These are phyloP conservation scores for Pseudocercospora ulei DNA, from an alignment of 2,329 filamentous ascomycete species.

Conservation along the genomic window DNA sequence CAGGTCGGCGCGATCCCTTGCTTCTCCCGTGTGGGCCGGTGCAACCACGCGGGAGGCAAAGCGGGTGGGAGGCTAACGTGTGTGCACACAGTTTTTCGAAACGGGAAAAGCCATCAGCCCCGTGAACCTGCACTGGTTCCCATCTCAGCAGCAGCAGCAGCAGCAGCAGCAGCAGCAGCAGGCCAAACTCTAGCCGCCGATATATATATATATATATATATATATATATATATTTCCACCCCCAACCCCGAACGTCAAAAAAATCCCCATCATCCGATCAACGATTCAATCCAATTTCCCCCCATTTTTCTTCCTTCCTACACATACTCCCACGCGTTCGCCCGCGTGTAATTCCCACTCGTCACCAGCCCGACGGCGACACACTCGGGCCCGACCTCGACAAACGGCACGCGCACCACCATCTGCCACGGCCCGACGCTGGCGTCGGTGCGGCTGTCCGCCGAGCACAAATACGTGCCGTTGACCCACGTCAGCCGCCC, in stretches of 20 bases:
- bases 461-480: conserved; percentile 11
- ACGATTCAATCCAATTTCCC: not conserved
- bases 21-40: no score
- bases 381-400: conserved; percentile 7
- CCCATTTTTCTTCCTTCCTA: not conserved
- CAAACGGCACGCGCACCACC: conserved; percentile 8
- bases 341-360: conserved; percentile 9
- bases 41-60: no score
- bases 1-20: no score
- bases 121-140: conserved; percentile 53
- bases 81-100: conserved; percentile 45
- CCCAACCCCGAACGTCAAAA: not conserved
- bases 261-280: not conserved
- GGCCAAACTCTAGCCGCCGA: no score
- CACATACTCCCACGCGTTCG: conserved; percentile 15
- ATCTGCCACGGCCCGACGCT: conserved; percentile 14
- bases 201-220: no score
- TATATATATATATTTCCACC: no score
- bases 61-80: no score
- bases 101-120: conserved; percentile 49
- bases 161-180: no score
- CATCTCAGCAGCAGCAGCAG: no score
- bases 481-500: conserved; percentile 20
- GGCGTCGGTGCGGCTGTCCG: not conserved
- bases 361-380: conserved; percentile 11